Evolutionary conservation across 2,329 filamentous ascomycete species (phyloP).

Genomic region (Hymenoscyphus repandus): DNA sequence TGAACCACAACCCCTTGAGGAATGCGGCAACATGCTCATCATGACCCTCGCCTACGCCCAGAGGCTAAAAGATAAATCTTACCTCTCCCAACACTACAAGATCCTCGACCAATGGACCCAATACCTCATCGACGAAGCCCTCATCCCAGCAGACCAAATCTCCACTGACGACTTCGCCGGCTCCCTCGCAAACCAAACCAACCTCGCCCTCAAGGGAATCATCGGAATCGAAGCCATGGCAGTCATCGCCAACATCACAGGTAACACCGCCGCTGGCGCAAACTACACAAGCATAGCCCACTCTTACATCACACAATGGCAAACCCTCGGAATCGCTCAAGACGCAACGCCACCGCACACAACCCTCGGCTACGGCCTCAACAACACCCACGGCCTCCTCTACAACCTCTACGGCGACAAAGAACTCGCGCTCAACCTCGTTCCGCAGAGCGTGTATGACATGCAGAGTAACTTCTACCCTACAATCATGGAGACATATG

Average conservation of each 20-base stretch:
- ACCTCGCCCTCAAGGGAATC: constrained; percentile 78
- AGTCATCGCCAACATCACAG: constrained; percentile 58
- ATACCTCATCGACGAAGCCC: constrained; percentile 69
- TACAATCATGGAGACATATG: constrained; percentile 66
- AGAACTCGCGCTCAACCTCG: constrained; percentile 70
- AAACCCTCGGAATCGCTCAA: constrained; percentile 62
- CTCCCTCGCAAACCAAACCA: constrained; percentile 71
- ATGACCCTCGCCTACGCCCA: constrained; percentile 70
- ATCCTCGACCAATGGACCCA: constrained; percentile 74
- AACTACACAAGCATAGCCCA: constrained; percentile 60
- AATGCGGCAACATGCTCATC: constrained; percentile 78
- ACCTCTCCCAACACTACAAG: constrained; percentile 61
- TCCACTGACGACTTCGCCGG: constrained; percentile 84
- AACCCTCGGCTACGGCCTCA: constrained; percentile 72
- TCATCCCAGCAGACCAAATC: constrained; percentile 71
- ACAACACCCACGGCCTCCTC: constrained; percentile 47
- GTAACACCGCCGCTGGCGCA: constrained; percentile 49
- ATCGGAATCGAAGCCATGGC: constrained; percentile 79
- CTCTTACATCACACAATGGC: constrained; percentile 69
- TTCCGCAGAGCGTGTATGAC: constrained; percentile 69
- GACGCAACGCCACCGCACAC: constrained; percentile 59
- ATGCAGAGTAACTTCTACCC: constrained; percentile 75
- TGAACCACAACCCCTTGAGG: constrained; percentile 72
- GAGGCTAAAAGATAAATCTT: constrained; percentile 44
- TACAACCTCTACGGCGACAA: constrained; percentile 83